Conservation (phyloP, 2,329 filamentous ascomycete species). For the Penicillium decumbens region DNA sequence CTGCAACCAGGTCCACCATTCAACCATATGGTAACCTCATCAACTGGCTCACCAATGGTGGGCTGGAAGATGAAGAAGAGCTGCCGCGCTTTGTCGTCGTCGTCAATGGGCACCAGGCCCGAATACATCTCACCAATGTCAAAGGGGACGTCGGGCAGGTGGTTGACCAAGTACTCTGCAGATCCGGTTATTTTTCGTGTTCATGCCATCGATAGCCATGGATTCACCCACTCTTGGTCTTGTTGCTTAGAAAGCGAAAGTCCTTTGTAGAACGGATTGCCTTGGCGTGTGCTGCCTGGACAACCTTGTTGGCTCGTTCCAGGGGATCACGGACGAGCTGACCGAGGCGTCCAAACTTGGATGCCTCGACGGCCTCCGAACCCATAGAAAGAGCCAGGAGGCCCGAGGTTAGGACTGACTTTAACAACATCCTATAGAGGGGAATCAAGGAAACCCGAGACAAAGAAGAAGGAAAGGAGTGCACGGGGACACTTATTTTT, state of each 20-base stretch:
- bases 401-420: conserved; percentile 23
- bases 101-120: conserved; percentile 52
- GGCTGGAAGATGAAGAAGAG: conserved; percentile 51
- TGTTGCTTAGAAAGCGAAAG: conserved; percentile 25
- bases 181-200: not conserved
- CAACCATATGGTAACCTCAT: conserved; percentile 43
- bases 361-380: conserved; percentile 17
- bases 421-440: conserved; percentile 23
- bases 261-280: conserved; percentile 14
- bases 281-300: conserved; percentile 11
- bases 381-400: conserved; percentile 21
- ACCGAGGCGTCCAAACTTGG: conserved; percentile 26
- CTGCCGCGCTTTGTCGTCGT: conserved; percentile 40
- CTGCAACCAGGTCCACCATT: conserved; percentile 55
- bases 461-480: not conserved
- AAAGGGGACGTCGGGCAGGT: conserved; percentile 64
- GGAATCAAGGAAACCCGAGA: not conserved
- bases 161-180: conserved; percentile 59
- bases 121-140: conserved; percentile 56
- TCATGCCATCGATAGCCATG: not conserved
- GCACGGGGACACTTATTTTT: not conserved
- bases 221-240: conserved; percentile 27
- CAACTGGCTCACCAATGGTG: conserved; percentile 40
- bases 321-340: conserved; percentile 22
- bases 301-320: conserved; percentile 20